phyloP scores from a whole-genome alignment of 2,329 filamentous ascomycete genomes.

The Metarhizium brunneum region DNA sequence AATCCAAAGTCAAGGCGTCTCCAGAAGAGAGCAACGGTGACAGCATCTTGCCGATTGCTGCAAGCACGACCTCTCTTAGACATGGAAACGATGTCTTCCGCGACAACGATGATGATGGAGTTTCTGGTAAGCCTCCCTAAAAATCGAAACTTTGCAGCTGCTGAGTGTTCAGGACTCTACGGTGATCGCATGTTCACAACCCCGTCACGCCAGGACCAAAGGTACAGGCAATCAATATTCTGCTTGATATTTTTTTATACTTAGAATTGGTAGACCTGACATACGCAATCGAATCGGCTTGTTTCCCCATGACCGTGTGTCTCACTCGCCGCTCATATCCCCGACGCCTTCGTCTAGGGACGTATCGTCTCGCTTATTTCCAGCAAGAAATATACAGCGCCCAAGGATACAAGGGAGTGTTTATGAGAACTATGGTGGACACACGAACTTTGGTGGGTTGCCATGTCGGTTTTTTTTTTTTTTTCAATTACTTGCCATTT shows the following conservation, averaged over 20 bases:
- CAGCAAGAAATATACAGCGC: slow-evolving; percentile 14
- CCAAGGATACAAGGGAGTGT: slow-evolving; percentile 9
- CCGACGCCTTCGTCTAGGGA: slow-evolving; percentile 23
- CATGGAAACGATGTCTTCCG: slow-evolving; percentile 20
- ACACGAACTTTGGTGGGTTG: slow-evolving; percentile 7
- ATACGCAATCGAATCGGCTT: slow-evolving; percentile 23
- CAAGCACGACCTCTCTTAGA: slow-evolving; percentile 9
- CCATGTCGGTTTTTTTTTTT: background rate
- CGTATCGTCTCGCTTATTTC: slow-evolving; percentile 15
- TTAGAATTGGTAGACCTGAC: slow-evolving; percentile 19
- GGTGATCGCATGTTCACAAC: slow-evolving; percentile 13
- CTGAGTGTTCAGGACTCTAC: slow-evolving; percentile 17
- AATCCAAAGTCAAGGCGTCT: slow-evolving; percentile 9
- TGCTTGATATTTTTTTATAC: background rate
- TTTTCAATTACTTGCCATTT: background rate
- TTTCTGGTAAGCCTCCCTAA: slow-evolving; percentile 13
- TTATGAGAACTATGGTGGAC: slow-evolving; percentile 3
- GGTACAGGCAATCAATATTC: slow-evolving; percentile 9
- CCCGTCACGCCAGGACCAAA: slow-evolving; percentile 14
- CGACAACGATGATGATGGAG: slow-evolving; percentile 16
- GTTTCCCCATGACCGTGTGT: slow-evolving; percentile 25
- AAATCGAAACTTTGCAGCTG: background rate
- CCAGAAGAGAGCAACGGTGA: slow-evolving; percentile 5
- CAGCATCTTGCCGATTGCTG: background rate
- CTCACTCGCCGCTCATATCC: slow-evolving; percentile 29